phyloP scores from a whole-genome alignment of 75 land plant species.

The Pinus taeda region DNA sequence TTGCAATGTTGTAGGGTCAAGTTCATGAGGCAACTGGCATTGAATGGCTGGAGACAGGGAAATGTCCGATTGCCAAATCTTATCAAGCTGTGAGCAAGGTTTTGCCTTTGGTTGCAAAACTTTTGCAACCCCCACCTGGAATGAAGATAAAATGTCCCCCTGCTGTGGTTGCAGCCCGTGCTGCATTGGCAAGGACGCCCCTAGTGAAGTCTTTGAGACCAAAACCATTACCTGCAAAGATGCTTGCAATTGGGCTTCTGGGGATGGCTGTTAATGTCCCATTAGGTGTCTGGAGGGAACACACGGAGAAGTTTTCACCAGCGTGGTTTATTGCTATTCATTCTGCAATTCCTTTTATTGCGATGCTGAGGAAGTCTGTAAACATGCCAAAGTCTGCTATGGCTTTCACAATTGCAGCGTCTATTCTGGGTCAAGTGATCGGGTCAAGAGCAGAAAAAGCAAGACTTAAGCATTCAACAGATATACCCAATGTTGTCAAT shows the following conservation, averaged over 20 bases:
- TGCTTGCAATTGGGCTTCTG: constrained; percentile 73
- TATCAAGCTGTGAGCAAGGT: constrained; percentile 82
- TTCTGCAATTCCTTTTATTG: constrained; percentile 95
- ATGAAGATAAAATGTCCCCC: constrained; percentile 82
- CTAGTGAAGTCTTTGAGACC: constrained; percentile 83
- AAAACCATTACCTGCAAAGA: constrained; percentile 76
- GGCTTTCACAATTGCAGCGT: constrained; percentile 89
- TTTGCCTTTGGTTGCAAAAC: constrained; percentile 82
- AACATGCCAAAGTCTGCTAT: constrained; percentile 95
- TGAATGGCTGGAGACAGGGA: constrained; percentile 92
- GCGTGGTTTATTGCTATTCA: constrained; percentile 95
- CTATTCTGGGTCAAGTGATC: constrained; percentile 88
- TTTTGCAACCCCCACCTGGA: constrained; percentile 74
- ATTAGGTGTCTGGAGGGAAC: constrained; percentile 94
- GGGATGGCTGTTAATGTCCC: constrained; percentile 98
- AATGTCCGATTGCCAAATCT: constrained; percentile 97
- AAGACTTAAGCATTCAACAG: constrained; percentile 32
- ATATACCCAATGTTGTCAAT: background rate
- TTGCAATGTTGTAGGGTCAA: constrained; percentile 17
- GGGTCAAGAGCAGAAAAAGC: constrained; percentile 89
- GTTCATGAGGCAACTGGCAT: constrained; percentile 75
- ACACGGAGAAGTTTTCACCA: constrained; percentile 91
- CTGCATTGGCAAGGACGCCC: constrained; percentile 83
- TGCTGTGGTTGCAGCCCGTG: constrained; percentile 86
- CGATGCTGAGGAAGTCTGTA: constrained; percentile 87